phyloP scores from a whole-genome alignment of 345 rosid species.

The Triadica sebifera region DNA sequence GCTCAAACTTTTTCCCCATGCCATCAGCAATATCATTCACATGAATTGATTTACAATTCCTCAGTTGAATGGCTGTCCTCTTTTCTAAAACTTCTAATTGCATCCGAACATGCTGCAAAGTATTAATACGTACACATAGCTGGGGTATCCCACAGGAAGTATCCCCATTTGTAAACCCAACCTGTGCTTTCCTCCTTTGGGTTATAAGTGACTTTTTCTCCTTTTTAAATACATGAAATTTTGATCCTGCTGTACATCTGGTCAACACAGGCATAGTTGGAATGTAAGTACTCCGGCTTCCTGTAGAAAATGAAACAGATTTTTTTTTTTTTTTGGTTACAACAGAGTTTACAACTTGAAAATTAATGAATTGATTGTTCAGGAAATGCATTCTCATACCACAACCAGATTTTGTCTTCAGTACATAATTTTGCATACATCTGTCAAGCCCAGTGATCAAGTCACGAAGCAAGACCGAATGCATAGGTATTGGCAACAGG shows the following conservation, averaged over 20 bases:
- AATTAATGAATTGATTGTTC: neutral
- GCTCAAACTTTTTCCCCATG: constrained; percentile 70
- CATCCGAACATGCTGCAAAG: constrained; percentile 67
- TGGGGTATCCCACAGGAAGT: constrained; percentile 60
- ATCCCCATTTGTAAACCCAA: constrained; percentile 43
- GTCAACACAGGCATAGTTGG: constrained; percentile 83
- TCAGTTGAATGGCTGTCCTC: constrained; percentile 68
- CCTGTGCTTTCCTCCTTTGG: constrained; percentile 62
- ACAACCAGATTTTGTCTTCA: constrained; percentile 90
- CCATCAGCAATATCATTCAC: constrained; percentile 72
- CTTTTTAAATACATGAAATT: constrained; percentile 66
- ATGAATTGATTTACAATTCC: constrained; percentile 73
- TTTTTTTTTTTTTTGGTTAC: neutral
- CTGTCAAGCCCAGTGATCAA: constrained; percentile 80
- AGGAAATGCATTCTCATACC: constrained; percentile 43
- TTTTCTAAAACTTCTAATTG: constrained; percentile 76
- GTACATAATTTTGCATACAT: constrained; percentile 37
- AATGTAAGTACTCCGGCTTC: constrained; percentile 58
- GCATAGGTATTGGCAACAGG: constrained; percentile 93
- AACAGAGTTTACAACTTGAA: neutral
- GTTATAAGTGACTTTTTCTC: constrained; percentile 54
- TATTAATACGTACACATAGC: constrained; percentile 77
- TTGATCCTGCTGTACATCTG: constrained; percentile 70
- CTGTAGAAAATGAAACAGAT: constrained; percentile 37
- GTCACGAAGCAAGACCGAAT: constrained; percentile 77